Evolutionary conservation across 345 rosid species (phyloP).

Genomic region (Trapa incisa): DNA sequence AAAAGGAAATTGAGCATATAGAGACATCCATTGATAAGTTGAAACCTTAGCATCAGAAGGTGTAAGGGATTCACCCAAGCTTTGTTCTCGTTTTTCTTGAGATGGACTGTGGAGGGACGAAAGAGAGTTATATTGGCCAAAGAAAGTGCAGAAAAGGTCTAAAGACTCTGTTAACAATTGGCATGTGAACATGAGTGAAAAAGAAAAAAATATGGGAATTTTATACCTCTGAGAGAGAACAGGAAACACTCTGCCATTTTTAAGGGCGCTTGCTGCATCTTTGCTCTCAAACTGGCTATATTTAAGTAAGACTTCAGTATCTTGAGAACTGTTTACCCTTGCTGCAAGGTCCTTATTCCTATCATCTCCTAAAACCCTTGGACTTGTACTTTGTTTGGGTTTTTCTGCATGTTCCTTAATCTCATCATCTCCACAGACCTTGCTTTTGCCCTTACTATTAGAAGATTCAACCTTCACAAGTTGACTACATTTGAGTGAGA

Average conservation of each 20-base stretch:
- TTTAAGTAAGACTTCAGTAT: neutral
- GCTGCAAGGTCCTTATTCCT: constrained; percentile 1
- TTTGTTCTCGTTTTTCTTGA: constrained; percentile 26
- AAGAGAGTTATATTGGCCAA: neutral
- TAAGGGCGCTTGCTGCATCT: constrained; percentile 14
- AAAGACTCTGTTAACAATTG: neutral
- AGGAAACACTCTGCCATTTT: constrained; percentile 17
- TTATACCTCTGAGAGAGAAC: constrained; percentile 4
- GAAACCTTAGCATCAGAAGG: constrained; percentile 54
- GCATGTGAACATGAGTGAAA: neutral
- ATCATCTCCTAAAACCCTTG: too few relatives aligned
- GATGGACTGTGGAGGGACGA: constrained; percentile 16
- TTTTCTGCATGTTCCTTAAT: constrained; percentile 2
- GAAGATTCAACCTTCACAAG: constrained; percentile 14
- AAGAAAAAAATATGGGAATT: neutral
- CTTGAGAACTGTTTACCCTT: constrained; percentile 18
- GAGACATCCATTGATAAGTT: neutral
- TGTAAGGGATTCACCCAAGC: constrained; percentile 20
- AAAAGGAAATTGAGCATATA: neutral
- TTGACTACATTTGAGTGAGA: neutral
- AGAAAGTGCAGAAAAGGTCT: neutral
- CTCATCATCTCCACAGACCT: constrained; percentile 12
- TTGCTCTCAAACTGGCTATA: constrained; percentile 14
- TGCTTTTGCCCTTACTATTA: constrained; percentile 12
- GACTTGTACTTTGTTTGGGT: too few relatives aligned